Evolutionary conservation across 2,329 filamentous ascomycete species (phyloP).

Genomic region (Gyromitra esculenta): DNA sequence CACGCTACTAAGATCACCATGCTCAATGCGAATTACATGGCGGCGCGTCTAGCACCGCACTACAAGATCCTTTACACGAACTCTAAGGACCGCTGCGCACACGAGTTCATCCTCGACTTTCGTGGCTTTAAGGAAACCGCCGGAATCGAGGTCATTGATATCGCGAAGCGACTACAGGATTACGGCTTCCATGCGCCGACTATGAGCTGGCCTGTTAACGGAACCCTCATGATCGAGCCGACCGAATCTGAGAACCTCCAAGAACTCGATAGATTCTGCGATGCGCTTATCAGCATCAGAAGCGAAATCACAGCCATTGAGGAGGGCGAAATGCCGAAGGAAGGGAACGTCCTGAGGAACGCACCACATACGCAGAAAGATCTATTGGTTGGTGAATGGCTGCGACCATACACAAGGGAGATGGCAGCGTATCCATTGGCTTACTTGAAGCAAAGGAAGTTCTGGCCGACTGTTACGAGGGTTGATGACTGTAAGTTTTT

Average conservation of each 20-base stretch:
- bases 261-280: conserved; percentile 92
- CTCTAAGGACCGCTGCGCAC: conserved; percentile 83
- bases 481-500: conserved; percentile 82
- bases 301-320: conserved; percentile 85
- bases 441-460: conserved; percentile 93
- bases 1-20: conserved; percentile 91
- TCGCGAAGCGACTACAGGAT: conserved; percentile 95
- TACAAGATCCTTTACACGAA: conserved; percentile 97
- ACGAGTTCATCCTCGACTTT: conserved; percentile 95
- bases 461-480: conserved; percentile 89
- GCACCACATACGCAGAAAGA: conserved; percentile 86
- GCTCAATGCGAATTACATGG: conserved; percentile 97
- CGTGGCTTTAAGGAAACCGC: conserved; percentile 84
- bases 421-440: conserved; percentile 86
- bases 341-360: conserved; percentile 87
- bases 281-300: conserved; percentile 86
- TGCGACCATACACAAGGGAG: conserved; percentile 81
- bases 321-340: conserved; percentile 76
- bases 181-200: conserved; percentile 98
- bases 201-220: conserved; percentile 95
- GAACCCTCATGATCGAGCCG: conserved; percentile 97
- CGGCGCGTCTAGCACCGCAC: conserved; percentile 83
- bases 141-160: conserved; percentile 89
- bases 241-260: conserved; percentile 92
- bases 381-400: conserved; percentile 79